Evolutionary conservation across 2,329 filamentous ascomycete species (phyloP).

Genomic region (Botrytis fragariae): DNA sequence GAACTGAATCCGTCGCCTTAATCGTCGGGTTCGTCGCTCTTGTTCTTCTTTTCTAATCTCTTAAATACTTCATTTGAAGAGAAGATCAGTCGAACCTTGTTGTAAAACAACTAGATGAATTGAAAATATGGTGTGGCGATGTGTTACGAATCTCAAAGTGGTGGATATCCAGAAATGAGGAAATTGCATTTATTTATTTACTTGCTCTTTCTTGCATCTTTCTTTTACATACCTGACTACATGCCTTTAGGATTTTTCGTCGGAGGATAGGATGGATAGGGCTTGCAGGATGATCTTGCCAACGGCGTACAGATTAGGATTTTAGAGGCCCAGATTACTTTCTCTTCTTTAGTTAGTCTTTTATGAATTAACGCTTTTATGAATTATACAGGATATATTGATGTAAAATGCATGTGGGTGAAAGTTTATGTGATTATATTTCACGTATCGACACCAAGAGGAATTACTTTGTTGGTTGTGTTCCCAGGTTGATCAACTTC

Average conservation of each 20-base stretch:
- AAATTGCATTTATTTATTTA: not conserved
- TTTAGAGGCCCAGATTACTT: not conserved
- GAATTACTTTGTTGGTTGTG: fast-evolving
- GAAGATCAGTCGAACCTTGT: not conserved
- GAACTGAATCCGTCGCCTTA: not conserved
- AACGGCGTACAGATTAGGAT: not conserved
- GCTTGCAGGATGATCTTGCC: not conserved
- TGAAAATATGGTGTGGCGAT: not conserved
- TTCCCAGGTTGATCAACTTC: no score
- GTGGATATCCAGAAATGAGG: not conserved
- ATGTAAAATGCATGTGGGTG: not conserved
- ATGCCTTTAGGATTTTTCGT: not conserved
- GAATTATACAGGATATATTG: not conserved
- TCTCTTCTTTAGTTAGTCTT: not conserved
- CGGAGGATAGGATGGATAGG: not conserved
- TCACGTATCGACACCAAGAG: not conserved
- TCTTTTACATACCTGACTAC: not conserved
- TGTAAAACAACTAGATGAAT: not conserved
- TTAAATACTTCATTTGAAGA: not conserved
- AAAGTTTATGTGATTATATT: not conserved
- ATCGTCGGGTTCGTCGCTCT: not conserved
- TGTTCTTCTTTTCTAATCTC: not conserved
- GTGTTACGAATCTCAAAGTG: not conserved
- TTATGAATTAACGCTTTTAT: not conserved
- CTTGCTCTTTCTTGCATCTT: not conserved